These are phyloP conservation scores for Chenopodium suecicum DNA, from an alignment of 148 eudicot genomes.

Conservation along the genomic window DNA sequence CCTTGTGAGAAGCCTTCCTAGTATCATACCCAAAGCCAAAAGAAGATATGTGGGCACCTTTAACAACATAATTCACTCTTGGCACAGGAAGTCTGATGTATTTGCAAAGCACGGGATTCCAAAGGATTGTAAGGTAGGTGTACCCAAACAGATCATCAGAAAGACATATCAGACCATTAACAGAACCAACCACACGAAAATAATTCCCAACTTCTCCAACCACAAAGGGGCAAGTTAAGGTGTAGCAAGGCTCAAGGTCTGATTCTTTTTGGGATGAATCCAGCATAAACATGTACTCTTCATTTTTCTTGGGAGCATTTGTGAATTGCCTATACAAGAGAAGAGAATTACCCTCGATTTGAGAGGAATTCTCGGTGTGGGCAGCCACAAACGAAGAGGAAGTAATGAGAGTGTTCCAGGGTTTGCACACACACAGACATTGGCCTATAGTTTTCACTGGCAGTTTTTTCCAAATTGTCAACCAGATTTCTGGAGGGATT, in stretches of 20 bases:
- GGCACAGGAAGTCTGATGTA: slow-evolving; percentile 18
- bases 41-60: neutral
- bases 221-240: slow-evolving; percentile 6
- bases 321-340: slow-evolving; percentile 17
- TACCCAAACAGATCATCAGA: slow-evolving; percentile 18
- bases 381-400: slow-evolving; percentile 22
- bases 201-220: neutral
- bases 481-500: slow-evolving; percentile 4
- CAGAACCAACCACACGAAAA: slow-evolving; percentile 17
- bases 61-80: neutral
- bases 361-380: slow-evolving; percentile 6
- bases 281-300: slow-evolving; percentile 4
- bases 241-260: neutral
- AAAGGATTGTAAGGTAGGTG: neutral
- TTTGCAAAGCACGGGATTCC: neutral
- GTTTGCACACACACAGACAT: slow-evolving; percentile 15
- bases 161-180: slow-evolving; percentile 18
- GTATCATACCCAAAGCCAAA: slow-evolving; percentile 13
- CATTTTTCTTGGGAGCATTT: neutral
- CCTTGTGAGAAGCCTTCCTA: slow-evolving; percentile 7
- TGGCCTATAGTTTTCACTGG: slow-evolving; percentile 19
- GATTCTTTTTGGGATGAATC: neutral
- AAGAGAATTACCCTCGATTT: neutral
- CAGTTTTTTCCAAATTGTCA: slow-evolving; percentile 2
- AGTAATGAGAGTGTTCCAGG: slow-evolving; percentile 16